Conservation (phyloP, 2,329 filamentous ascomycete species). For the Penicillium sp. region DNA sequence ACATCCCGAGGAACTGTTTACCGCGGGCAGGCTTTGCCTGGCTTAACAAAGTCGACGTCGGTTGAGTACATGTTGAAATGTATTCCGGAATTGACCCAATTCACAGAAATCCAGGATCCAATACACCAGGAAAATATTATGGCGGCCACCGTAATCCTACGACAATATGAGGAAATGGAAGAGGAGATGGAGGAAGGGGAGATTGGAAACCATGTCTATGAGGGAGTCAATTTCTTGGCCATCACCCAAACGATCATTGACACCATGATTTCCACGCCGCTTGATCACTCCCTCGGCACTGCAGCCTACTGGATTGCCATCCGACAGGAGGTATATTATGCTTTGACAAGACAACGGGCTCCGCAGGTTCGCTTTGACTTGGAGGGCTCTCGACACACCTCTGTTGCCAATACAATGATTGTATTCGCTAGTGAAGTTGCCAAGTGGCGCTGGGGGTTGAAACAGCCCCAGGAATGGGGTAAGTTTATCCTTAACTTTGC, state of each 20-base stretch:
- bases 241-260: constrained; percentile 27
- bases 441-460: constrained; percentile 20
- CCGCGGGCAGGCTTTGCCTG: constrained; percentile 13
- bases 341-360: constrained; percentile 17
- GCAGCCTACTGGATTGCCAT: constrained; percentile 27
- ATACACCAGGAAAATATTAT: constrained; percentile 26
- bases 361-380: constrained; percentile 14
- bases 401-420: constrained; percentile 19
- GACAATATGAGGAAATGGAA: constrained; percentile 29
- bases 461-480: constrained; percentile 15
- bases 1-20: constrained; percentile 17
- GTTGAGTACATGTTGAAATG: constrained; percentile 25
- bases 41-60: constrained; percentile 16
- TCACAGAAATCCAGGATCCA: neutral
- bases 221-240: constrained; percentile 21
- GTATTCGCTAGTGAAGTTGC: constrained; percentile 23
- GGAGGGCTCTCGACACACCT: constrained; percentile 7
- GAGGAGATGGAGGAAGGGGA: constrained; percentile 28
- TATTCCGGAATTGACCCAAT: constrained; percentile 19
- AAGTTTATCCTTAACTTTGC: neutral
- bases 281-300: constrained; percentile 14
- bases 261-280: constrained; percentile 19
- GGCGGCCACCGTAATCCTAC: constrained; percentile 26
- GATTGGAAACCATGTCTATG: constrained; percentile 15
- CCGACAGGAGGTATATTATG: constrained; percentile 28